Conservation (phyloP, 176 grass and related monocot genomes). For the Puya raimondii region DNA sequence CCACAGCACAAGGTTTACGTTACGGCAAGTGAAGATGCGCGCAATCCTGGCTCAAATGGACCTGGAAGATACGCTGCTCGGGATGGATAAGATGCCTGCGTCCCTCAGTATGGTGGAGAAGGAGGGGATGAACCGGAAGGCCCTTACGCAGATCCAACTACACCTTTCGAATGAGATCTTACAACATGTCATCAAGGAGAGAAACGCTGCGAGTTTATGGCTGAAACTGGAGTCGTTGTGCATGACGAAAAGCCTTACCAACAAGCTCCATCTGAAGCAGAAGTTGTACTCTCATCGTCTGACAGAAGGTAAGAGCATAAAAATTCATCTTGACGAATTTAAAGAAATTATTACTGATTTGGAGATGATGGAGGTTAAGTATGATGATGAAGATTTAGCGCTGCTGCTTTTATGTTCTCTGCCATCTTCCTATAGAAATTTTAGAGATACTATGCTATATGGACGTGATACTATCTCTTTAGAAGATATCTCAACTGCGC, state of each 20-base stretch:
- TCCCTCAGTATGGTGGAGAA: not conserved
- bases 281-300: constrained; percentile 1
- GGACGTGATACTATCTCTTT: not conserved
- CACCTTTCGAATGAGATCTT: constrained; percentile 8
- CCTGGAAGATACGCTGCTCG: not conserved
- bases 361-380: constrained; percentile 5
- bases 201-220: not conserved
- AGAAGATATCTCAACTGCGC: not conserved
- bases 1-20: not conserved
- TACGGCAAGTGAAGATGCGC: constrained; percentile 14
- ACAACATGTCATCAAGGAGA: constrained; percentile 3
- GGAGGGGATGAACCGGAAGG: not conserved
- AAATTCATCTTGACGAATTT: not conserved
- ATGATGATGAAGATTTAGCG: constrained; percentile 12
- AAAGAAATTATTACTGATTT: too few relatives aligned
- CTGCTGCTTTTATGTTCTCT: constrained; percentile 4
- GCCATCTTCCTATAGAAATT: not conserved
- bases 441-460: not conserved
- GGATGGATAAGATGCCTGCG: not conserved
- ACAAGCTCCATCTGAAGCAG: not conserved
- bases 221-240: constrained; percentile 5
- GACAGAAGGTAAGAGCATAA: not conserved
- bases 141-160: constrained; percentile 7
- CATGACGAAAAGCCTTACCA: constrained; percentile 11
- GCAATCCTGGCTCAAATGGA: not conserved